phyloP scores from a whole-genome alignment of 768 basidiomycete genomes.

The Hemileccinum rubropunctum region DNA sequence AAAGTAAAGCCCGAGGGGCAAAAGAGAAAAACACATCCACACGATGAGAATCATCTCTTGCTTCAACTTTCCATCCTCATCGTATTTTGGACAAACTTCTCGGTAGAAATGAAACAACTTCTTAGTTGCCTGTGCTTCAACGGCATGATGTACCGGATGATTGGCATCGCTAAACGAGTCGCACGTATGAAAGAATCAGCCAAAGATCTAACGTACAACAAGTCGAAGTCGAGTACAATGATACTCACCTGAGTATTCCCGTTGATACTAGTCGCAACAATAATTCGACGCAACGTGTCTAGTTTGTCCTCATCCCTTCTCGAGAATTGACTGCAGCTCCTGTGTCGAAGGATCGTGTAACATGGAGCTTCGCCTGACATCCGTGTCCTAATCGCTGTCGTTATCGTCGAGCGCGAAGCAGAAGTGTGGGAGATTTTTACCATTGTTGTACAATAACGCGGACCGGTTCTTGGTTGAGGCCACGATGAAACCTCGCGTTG shows the following conservation, averaged over 20 bases:
- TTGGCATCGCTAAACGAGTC: slow-evolving; percentile 80
- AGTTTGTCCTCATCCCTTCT: slow-evolving; percentile 99
- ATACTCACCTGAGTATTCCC: slow-evolving; percentile 82
- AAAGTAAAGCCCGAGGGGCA: too few species aligned
- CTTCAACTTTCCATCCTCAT: slow-evolving; percentile 95
- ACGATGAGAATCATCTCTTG: slow-evolving; percentile 99
- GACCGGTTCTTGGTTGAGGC: too few species aligned
- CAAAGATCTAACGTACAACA: background rate
- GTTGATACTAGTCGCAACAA: slow-evolving; percentile 91
- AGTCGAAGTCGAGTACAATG: background rate
- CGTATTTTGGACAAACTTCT: slow-evolving; percentile 98
- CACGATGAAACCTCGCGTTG: too few species aligned
- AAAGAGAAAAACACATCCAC: slow-evolving; percentile 45
- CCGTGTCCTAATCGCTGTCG: slow-evolving; percentile 8
- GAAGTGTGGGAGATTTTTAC: too few species aligned
- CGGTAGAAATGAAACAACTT: slow-evolving; percentile 95
- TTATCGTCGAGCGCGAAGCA: too few species aligned
- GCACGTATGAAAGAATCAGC: background rate
- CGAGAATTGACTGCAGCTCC: slow-evolving; percentile 77
- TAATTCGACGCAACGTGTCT: slow-evolving; percentile 93
- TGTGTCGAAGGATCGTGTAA: slow-evolving; percentile 77
- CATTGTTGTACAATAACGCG: too few species aligned
- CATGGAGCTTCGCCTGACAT: slow-evolving; percentile 57
- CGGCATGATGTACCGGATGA: slow-evolving; percentile 97
- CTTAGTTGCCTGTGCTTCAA: slow-evolving; percentile 92